Base-by-base conservation (phyloP, 441 rosid species). In the Aleurites moluccanus region DNA sequence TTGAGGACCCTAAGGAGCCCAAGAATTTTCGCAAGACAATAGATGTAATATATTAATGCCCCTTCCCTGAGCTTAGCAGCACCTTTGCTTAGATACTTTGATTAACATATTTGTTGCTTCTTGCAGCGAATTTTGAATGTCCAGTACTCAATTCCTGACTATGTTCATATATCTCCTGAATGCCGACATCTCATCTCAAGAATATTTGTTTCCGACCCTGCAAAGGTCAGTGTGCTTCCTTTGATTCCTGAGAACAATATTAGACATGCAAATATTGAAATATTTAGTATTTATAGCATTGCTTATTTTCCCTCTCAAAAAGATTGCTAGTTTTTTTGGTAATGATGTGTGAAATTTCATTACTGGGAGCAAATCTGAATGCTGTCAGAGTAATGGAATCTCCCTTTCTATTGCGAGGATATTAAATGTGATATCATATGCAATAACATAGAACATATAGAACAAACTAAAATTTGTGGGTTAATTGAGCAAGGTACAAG, bases 1-100 rank as follows among this genome's bases (percentile, higher is more conserved):
- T 96, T 4, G 99, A 96, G 86, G 97, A 93, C 78, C 99, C 98
- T 3, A 95, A 88, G 18, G 99, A 96, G 72, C 99, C 99, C 33
- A 96, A 90, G 85, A 93, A 93, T 83, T 93, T 96, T 78, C 90
- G 87, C 77, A 89, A 82, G 80, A 96, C 98, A n/a, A 93, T 96
- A 77, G 93, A 92, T 14, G 99, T 92, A 80, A 90, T 42, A 90
- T 42, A 27, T 25, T 42, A 55, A 49, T 50, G 9, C 65, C 33
- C 73, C 70, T 64, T 70, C 57, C 72, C 47, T 20, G 20, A 28
- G 33, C 27, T 52, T 40, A 21, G 21, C 61, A 25, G 16, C 47
- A 56, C 13, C 49, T 64, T 56, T 45, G 23, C 20, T 57, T 40
- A 67, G 61, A 55, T 44, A 40, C 59, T 70, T 42, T 42, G 73